Conservation (phyloP, 352 stramenopile genomes). For the Pythium myriotylum region DNA sequence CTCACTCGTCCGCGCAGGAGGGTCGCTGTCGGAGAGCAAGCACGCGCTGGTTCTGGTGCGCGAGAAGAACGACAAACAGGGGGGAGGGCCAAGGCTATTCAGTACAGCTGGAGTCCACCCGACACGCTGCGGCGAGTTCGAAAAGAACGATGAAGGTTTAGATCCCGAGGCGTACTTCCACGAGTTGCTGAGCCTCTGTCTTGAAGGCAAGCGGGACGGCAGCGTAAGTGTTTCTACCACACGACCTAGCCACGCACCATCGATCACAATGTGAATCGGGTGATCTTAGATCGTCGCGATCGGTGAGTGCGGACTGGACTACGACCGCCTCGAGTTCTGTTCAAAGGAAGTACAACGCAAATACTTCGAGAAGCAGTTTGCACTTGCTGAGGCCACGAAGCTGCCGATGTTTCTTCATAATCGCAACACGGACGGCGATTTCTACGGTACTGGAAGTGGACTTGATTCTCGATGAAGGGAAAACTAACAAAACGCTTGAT, state of each 20-base stretch:
- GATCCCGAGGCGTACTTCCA: conserved; percentile 67
- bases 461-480: not conserved
- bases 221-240: conserved; percentile 23
- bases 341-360: conserved; percentile 88
- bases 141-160: conserved; percentile 43
- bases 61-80: conserved; percentile 12
- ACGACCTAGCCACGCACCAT: too few species aligned
- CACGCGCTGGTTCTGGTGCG: conserved; percentile 33
- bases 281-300: conserved; percentile 88
- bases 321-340: conserved; percentile 96
- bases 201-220: conserved; percentile 54
- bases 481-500: not conserved
- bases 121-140: conserved; percentile 90
- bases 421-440: conserved; percentile 92
- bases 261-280: not conserved
- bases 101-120: conserved; percentile 84
- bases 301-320: conserved; percentile 97
- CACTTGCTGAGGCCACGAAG: conserved; percentile 76
- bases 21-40: conserved; percentile 34
- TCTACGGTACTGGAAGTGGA: conserved; percentile 63
- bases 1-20: conserved; percentile 11
- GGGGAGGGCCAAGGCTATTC: conserved; percentile 35
- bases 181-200: conserved; percentile 54
- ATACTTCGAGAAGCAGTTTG: conserved; percentile 94
- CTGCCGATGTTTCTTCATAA: conserved; percentile 98